A percentile compares a stretch with the other conserved stretches of the same genome.
Evolutionary conservation across 2,329 filamentous ascomycete genomes (phyloP).

Genomic region (Moelleriella libera): DNA sequence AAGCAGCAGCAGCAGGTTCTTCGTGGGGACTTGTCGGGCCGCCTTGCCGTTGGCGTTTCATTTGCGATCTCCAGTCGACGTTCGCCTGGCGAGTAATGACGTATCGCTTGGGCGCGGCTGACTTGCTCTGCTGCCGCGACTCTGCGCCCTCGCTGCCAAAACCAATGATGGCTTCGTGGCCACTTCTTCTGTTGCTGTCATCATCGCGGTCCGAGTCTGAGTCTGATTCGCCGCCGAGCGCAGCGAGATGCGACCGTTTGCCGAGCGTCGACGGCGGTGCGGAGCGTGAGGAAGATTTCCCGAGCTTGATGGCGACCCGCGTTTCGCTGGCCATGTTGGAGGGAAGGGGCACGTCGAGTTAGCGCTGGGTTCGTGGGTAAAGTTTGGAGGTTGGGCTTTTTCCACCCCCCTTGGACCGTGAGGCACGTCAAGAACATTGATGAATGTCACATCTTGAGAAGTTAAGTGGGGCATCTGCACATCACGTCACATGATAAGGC

Average conservation of each 20-base stretch:
- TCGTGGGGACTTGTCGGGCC: constrained; percentile 14
- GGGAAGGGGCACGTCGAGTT: background rate
- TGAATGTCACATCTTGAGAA: too few relatives aligned
- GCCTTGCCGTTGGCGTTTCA: constrained; percentile 28
- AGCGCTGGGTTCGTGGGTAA: too few relatives aligned
- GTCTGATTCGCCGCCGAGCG: constrained; percentile 25
- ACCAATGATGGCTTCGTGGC: constrained; percentile 33
- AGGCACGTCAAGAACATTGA: too few relatives aligned
- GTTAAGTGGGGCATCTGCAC: too few relatives aligned
- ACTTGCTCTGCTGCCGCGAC: constrained; percentile 16
- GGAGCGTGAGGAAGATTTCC: constrained; percentile 15
- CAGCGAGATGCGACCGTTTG: constrained; percentile 30
- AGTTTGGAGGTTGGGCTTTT: too few relatives aligned
- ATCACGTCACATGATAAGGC: too few relatives aligned
- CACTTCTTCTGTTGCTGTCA: too few relatives aligned
- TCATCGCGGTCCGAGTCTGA: constrained; percentile 23
- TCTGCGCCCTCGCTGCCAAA: constrained; percentile 31
- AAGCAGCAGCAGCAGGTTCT: too few relatives aligned
- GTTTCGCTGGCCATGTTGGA: constrained; percentile 17
- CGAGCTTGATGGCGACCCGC: constrained; percentile 36
- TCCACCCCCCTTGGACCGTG: too few relatives aligned
- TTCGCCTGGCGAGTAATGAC: constrained; percentile 47
- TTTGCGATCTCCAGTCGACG: constrained; percentile 47
- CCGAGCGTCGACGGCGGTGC: constrained; percentile 29
- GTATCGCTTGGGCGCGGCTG: constrained; percentile 22